A percentile compares a stretch with the other conserved stretches of the same genome.
These are phyloP conservation scores for Penicillium vulpinum DNA, from an alignment of 2,329 filamentous ascomycete genomes.

Conservation along the genomic window DNA sequence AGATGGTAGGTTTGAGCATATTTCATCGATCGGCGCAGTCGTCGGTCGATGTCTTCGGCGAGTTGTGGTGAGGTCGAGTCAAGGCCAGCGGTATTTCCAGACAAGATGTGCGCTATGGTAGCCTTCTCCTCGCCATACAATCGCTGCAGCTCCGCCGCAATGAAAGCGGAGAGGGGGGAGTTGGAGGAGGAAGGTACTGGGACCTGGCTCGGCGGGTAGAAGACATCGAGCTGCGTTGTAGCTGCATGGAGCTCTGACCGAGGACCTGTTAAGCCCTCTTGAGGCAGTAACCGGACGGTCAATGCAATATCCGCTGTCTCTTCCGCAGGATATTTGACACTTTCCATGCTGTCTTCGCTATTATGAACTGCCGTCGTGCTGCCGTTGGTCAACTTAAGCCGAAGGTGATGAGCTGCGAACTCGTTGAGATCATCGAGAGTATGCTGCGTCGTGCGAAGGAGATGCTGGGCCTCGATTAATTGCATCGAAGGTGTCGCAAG, in stretches of 20 bases:
- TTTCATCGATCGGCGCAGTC: constrained; percentile 81
- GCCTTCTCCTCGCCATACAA: constrained; percentile 88
- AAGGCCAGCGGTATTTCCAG: constrained; percentile 49
- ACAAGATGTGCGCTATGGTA: constrained; percentile 74
- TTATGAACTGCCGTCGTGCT: constrained; percentile 4
- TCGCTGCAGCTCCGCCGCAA: constrained; percentile 73
- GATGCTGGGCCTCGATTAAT: constrained; percentile 66
- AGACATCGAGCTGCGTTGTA: constrained; percentile 71
- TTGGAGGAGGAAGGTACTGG: constrained; percentile 68
- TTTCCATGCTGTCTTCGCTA: constrained; percentile 11
- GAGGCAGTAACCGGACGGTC: constrained; percentile 67
- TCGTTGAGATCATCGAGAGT: constrained; percentile 84
- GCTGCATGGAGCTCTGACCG: constrained; percentile 68
- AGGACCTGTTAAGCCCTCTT: constrained; percentile 48
- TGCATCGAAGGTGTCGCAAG: constrained; percentile 69
- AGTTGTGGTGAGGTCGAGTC: constrained; percentile 47
- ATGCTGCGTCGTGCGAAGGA: constrained; percentile 80
- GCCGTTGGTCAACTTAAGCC: constrained; percentile 61
- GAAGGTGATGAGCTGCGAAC: constrained; percentile 79
- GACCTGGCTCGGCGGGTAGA: constrained; percentile 69
- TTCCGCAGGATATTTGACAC: constrained; percentile 7
- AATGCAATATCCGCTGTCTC: constrained; percentile 57
- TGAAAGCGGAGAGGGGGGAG: constrained; percentile 72
- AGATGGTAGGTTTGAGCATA: constrained; percentile 93
- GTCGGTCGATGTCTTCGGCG: constrained; percentile 61